Conservation (phyloP, 140 eudicot genomes). For the Oenanthe javanica region DNA sequence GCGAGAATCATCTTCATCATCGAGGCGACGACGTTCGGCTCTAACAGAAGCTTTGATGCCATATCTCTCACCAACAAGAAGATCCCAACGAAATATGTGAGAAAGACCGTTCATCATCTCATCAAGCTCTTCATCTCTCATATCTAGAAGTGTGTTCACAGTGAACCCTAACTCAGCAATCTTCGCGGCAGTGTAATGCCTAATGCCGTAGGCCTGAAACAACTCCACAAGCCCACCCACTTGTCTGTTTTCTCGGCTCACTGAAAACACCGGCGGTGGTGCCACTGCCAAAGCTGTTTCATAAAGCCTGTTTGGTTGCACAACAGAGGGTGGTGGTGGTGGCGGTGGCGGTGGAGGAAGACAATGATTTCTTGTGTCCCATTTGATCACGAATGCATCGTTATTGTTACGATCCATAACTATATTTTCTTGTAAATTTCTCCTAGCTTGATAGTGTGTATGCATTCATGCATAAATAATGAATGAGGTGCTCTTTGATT, state of each 20-base stretch:
- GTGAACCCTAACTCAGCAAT: slow-evolving; percentile 97
- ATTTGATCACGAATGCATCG: slow-evolving; percentile 62
- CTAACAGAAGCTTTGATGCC: slow-evolving; percentile 91
- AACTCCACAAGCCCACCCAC: slow-evolving; percentile 59
- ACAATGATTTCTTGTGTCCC: slow-evolving; percentile 65
- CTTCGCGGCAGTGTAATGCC: slow-evolving; percentile 84
- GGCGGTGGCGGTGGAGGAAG: slow-evolving; percentile 16
- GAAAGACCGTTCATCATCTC: slow-evolving; percentile 91
- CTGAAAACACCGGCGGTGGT: slow-evolving; percentile 21
- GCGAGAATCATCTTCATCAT: slow-evolving; percentile 81
- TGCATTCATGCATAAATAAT: neutral
- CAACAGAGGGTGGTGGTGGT: slow-evolving; percentile 21
- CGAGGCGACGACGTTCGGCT: slow-evolving; percentile 77
- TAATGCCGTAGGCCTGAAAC: slow-evolving; percentile 77
- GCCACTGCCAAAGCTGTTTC: slow-evolving; percentile 42
- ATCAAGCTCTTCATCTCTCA: slow-evolving; percentile 96
- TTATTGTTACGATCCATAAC: slow-evolving; percentile 67
- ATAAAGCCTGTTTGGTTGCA: slow-evolving; percentile 32
- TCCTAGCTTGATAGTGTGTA: neutral
- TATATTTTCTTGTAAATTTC: neutral
- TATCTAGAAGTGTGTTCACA: slow-evolving; percentile 72
- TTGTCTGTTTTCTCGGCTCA: slow-evolving; percentile 20
- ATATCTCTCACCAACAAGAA: slow-evolving; percentile 92
- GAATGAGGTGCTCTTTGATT: neutral
- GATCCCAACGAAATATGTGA: slow-evolving; percentile 86